phyloP scores from a whole-genome alignment of 2,329 filamentous ascomycete genomes.

The Stemphylium vesicarium region DNA sequence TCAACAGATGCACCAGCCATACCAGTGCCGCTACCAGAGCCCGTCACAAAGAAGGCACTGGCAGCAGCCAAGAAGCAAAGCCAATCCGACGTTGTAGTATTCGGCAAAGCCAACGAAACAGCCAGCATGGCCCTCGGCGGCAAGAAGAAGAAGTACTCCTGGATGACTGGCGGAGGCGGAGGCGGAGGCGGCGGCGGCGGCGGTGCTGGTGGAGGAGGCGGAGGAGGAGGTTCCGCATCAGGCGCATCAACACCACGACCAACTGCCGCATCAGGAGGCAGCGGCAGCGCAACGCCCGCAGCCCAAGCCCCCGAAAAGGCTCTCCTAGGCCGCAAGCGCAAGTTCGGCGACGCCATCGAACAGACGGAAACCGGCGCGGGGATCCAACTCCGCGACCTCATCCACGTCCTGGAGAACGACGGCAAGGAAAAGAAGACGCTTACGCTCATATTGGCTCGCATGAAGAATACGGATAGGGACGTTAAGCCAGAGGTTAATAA shows the following conservation, averaged over 20 bases:
- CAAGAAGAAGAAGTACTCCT: slow-evolving; percentile 73
- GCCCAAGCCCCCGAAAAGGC: slow-evolving; percentile 37
- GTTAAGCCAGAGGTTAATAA: slow-evolving; percentile 20
- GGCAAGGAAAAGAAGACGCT: slow-evolving; percentile 68
- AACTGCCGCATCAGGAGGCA: slow-evolving; percentile 28
- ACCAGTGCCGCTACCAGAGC: slow-evolving; percentile 44
- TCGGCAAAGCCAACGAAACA: slow-evolving; percentile 85
- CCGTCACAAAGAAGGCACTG: slow-evolving; percentile 85
- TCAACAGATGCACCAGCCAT: slow-evolving; percentile 33
- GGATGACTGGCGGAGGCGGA: slow-evolving; percentile 66
- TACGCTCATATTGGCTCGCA: slow-evolving; percentile 35
- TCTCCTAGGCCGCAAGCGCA: slow-evolving; percentile 65
- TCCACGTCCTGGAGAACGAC: slow-evolving; percentile 80
- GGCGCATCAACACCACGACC: slow-evolving; percentile 45
- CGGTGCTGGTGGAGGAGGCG: slow-evolving; percentile 49
- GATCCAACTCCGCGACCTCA: slow-evolving; percentile 84
- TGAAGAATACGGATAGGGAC: slow-evolving; percentile 42
- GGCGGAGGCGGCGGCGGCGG: slow-evolving; percentile 48
- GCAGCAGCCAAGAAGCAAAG: slow-evolving; percentile 76
- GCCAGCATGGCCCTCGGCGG: slow-evolving; percentile 77
- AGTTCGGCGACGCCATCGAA: slow-evolving; percentile 78
- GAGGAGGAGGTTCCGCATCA: slow-evolving; percentile 44
- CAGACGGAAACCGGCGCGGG: slow-evolving; percentile 76
- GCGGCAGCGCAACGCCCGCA: slow-evolving; percentile 36
- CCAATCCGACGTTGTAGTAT: slow-evolving; percentile 77